A percentile compares a stretch with the other conserved stretches of the same genome.
These are phyloP conservation scores for Catunica adiposa DNA, from an alignment of 2,329 filamentous ascomycete species.

Conservation along the genomic window DNA sequence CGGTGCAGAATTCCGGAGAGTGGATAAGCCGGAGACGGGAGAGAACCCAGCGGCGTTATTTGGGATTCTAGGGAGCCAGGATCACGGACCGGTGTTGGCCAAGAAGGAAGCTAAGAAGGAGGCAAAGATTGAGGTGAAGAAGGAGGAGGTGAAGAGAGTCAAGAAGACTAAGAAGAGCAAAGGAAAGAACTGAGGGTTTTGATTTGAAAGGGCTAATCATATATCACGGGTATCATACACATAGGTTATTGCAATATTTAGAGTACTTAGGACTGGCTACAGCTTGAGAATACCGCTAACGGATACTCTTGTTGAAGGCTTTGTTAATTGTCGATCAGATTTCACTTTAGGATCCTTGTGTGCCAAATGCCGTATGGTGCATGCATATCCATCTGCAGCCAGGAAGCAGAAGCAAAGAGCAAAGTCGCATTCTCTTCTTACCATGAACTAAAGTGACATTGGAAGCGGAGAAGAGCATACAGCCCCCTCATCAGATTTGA, in stretches of 20 bases:
- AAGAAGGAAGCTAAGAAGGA: not conserved
- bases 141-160: conserved; percentile 4
- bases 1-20: not conserved
- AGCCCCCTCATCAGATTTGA: not conserved
- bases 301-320: not conserved
- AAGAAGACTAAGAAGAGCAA: conserved; percentile 11
- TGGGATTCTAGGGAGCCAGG: conserved; percentile 5
- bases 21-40: not conserved
- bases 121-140: not conserved
- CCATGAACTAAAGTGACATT: not conserved
- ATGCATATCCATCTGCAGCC: not conserved
- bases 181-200: conserved; percentile 7
- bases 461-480: not conserved
- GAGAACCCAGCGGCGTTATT: conserved; percentile 5
- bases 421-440: not conserved
- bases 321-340: not conserved
- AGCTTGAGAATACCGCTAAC: too few relatives aligned
- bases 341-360: not conserved
- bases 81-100: not conserved
- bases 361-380: not conserved
- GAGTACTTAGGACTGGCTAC: too few relatives aligned
- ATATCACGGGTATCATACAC: not conserved
- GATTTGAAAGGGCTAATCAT: not conserved
- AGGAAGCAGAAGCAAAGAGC: not conserved
- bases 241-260: too few relatives aligned